Conservation (phyloP, 768 basidiomycete species). For the Tricholoma hemisulphureum region DNA sequence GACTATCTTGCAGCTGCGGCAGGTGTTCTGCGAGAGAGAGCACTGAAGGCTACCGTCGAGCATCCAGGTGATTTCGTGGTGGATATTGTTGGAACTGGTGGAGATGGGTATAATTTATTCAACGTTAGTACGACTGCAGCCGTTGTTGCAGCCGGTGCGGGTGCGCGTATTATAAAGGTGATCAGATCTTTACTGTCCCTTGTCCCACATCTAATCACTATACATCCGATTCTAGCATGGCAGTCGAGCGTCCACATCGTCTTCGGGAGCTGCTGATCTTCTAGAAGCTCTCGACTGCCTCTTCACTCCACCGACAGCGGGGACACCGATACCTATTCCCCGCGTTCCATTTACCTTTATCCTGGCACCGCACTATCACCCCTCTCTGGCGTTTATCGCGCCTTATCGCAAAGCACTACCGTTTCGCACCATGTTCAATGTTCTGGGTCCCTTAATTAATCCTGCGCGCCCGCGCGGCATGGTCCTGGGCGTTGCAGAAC, state of each 20-base stretch:
- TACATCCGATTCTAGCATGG: constrained; percentile 64
- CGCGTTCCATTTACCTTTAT: constrained; percentile 87
- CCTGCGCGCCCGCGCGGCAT: constrained; percentile 84
- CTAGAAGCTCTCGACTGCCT: constrained; percentile 79
- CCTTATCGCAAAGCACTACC: constrained; percentile 85
- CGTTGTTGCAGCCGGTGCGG: constrained; percentile 92
- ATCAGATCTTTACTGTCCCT: constrained; percentile 15
- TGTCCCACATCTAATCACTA: constrained; percentile 4
- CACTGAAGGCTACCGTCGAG: constrained; percentile 60
- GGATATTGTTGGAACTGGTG: constrained; percentile 87
- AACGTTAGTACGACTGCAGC: constrained; percentile 96
- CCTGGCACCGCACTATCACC: constrained; percentile 92
- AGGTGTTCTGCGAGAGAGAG: constrained; percentile 64
- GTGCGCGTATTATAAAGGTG: constrained; percentile 91
- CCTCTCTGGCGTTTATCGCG: constrained; percentile 74
- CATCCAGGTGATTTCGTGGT: constrained; percentile 68
- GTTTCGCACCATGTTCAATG: constrained; percentile 96
- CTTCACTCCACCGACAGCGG: constrained; percentile 64
- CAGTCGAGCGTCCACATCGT: constrained; percentile 85
- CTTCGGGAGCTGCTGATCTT: constrained; percentile 92
- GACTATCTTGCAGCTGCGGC: constrained; percentile 81
- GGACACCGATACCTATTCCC: constrained; percentile 55
- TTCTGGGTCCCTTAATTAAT: constrained; percentile 92
- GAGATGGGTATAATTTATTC: constrained; percentile 94
- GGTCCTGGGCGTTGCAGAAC: constrained; percentile 88